Base-by-base conservation (phyloP, 108 stramenopile species). In the Conticribra guillardii region DNA sequence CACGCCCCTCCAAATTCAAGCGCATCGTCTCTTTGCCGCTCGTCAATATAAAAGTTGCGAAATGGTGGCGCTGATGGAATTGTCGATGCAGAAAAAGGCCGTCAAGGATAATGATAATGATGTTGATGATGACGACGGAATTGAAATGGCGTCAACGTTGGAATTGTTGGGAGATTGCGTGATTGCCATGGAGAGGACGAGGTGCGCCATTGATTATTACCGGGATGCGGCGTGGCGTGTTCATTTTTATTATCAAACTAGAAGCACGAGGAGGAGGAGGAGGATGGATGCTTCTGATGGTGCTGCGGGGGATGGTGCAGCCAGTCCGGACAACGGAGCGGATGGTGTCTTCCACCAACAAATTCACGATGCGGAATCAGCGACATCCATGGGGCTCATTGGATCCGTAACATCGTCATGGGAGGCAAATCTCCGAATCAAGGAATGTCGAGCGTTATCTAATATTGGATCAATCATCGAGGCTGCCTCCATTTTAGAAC, bases 81-180 rank as follows among this genome's bases (percentile, higher is more conserved):
- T 87, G 7, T 82, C 87, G 24, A 73, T 46, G 15, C 63, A 53
- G 27, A 53, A 56, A 37, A 14, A 44, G 27, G 30, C 51, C 22
- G 1, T 30, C 17, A 27, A 34, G 11, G 34, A 34, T 16, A 32
- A 37, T 26, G 47, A 50, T 47, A 23, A 63, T 4, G n/a, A 63
- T 34, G 29, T 2, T 26, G 7, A 44, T 21, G 23, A 62, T n/a
- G 34, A 49, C n/a, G 23, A 22, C 18, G 5, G 18, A 0, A 31
- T 66, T 3, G 51, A 21, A 47, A 57, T 56, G 27, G 78, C 83
- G 14, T 51, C 58, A 5, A 66, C 80, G 0, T 53, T 61, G n/a
- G 84, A 89, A 79, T 50, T 94, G 34, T 54, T 91, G 62, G 92
- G 86, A 0, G 92, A 94, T 54, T 90, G 89, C 59, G 84, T 84